Conservation (phyloP, 805 yeast species). For the Hermanozyma aechmeae region DNA sequence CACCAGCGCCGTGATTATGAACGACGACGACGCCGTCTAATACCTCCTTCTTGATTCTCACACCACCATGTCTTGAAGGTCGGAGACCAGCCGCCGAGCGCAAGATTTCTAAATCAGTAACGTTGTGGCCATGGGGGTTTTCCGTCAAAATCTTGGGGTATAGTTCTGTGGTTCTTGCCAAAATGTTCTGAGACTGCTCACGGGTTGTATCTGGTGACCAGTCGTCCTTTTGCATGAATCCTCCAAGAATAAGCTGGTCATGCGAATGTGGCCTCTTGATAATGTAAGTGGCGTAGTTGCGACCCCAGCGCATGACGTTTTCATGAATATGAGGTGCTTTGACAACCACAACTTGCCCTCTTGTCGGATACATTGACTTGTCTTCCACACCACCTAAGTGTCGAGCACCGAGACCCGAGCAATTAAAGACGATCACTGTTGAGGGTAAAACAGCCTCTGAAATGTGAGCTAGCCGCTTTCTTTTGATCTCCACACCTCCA, state of each 20-base stretch:
- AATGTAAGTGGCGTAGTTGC: slow-evolving; percentile 49
- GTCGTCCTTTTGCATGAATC: slow-evolving; percentile 55
- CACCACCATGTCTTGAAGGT: slow-evolving; percentile 72
- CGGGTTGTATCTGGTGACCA: slow-evolving; percentile 54
- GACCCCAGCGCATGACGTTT: slow-evolving; percentile 56
- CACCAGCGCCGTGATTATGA: slow-evolving; percentile 68
- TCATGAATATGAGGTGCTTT: slow-evolving; percentile 59
- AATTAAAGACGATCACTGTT: slow-evolving; percentile 54
- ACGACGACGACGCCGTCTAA: slow-evolving; percentile 32
- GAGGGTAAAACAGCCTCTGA: slow-evolving; percentile 38
- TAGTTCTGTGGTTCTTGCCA: slow-evolving; percentile 45
- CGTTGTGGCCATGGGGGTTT: slow-evolving; percentile 20
- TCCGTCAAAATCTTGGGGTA: slow-evolving; percentile 39
- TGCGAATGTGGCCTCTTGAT: slow-evolving; percentile 64
- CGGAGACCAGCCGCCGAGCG: slow-evolving; percentile 68
- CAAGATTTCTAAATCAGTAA: slow-evolving; percentile 40
- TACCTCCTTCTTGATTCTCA: slow-evolving; percentile 51
- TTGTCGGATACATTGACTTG: slow-evolving; percentile 51
- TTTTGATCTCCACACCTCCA: slow-evolving; percentile 43
- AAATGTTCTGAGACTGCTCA: slow-evolving; percentile 51
- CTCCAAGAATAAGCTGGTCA: slow-evolving; percentile 67
- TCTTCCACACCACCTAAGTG: slow-evolving; percentile 60
- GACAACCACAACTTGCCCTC: slow-evolving; percentile 75
- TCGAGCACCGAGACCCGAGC: slow-evolving; percentile 68
- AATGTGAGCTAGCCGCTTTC: slow-evolving; percentile 41